Conservation (phyloP, 202 grass and related monocot species). For the Brachypodium distachyon region DNA sequence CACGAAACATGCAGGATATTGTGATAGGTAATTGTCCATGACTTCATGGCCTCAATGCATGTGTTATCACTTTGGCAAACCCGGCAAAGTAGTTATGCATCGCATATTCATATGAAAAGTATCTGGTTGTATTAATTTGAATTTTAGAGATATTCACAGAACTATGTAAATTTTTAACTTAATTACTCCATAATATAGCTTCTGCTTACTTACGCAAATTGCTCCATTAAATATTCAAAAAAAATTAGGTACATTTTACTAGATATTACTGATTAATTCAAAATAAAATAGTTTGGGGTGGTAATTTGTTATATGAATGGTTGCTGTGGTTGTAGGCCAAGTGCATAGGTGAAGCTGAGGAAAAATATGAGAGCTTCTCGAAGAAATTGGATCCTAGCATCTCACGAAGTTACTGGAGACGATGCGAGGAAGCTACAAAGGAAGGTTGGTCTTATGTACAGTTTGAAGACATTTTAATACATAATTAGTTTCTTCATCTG, state of each 20-base stretch:
- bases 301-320: neutral
- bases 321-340: constrained; percentile 50
- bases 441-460: constrained; percentile 47
- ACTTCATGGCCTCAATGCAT: neutral
- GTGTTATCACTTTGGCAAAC: neutral
- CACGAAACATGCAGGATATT: neutral
- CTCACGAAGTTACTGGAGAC: constrained; percentile 54
- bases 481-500: neutral
- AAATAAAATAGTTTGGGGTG: neutral
- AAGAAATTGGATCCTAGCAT: constrained; percentile 58
- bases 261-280: neutral
- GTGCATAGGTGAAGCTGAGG: constrained; percentile 72
- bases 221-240: neutral
- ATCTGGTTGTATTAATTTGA: neutral
- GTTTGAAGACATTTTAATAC: neutral
- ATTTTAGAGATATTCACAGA: neutral
- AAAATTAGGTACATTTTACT: neutral
- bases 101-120: neutral
- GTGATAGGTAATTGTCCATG: neutral
- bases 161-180: neutral
- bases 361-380: constrained; percentile 53
- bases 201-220: constrained; percentile 10
- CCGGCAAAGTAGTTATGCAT: neutral
- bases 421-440: constrained; percentile 88
- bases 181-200: neutral